Evolutionary conservation across 345 rosid genomes (phyloP).

Genomic region (Clausena lansium): DNA sequence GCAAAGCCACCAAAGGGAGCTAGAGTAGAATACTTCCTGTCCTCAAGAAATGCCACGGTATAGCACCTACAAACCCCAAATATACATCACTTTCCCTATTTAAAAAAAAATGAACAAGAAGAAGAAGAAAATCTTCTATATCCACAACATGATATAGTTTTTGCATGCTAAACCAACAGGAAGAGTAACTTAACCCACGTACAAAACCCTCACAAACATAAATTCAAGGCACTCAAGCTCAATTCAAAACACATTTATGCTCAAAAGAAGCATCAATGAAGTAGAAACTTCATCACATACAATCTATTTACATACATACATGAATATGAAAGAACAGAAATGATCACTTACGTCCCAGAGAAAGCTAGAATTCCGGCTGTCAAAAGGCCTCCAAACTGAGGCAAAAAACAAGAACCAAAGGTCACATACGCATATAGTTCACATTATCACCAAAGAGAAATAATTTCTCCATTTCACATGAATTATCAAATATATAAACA

Average conservation of each 20-base stretch:
- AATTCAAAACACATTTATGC: neutral
- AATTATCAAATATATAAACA: neutral
- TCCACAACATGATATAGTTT: neutral
- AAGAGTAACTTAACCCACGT: neutral
- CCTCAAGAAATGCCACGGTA: constrained; percentile 76
- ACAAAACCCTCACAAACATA: neutral
- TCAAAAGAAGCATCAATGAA: constrained; percentile 7
- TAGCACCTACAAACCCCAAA: constrained; percentile 55
- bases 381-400: constrained; percentile 90
- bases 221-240: neutral
- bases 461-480: neutral
- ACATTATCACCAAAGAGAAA: neutral
- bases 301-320: neutral
- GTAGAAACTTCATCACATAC: neutral
- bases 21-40: constrained; percentile 65
- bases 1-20: constrained; percentile 95
- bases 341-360: constrained; percentile 79
- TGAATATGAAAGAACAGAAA: constrained; percentile 13
- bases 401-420: constrained; percentile 11
- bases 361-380: constrained; percentile 79
- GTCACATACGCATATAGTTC: neutral
- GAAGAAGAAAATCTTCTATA: neutral
- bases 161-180: neutral
- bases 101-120: too few relatives aligned
- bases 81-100: neutral